phyloP scores from a whole-genome alignment of 495 filamentous ascomycete genomes.

The Trichoderma orchidacearum region DNA sequence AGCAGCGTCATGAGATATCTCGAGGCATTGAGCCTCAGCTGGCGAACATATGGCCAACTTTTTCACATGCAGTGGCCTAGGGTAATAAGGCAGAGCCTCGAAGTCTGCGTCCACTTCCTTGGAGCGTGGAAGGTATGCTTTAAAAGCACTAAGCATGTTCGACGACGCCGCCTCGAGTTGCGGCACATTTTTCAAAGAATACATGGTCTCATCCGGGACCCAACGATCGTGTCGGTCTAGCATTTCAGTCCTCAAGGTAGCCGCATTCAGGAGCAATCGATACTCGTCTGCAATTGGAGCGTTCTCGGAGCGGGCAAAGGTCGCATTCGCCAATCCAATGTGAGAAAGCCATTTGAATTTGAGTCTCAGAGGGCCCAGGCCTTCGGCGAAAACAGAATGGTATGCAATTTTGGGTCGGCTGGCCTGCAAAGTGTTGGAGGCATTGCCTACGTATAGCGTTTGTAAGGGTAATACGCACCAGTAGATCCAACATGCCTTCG shows the following conservation, averaged over 20 bases:
- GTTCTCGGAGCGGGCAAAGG: background rate
- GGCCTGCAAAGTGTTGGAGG: background rate
- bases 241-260: background rate
- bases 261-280: background rate
- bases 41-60: no score
- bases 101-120: background rate
- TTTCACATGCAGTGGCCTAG: no score
- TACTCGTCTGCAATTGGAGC: background rate
- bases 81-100: background rate
- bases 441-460: background rate
- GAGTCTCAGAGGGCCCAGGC: background rate
- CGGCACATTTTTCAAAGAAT: background rate
- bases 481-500: background rate
- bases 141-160: background rate
- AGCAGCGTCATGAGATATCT: no score
- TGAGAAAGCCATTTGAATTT: background rate
- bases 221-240: background rate
- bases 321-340: background rate
- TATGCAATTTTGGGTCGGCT: background rate
- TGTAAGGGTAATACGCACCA: background rate
- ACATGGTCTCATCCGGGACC: background rate
- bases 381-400: background rate
- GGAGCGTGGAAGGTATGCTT: background rate
- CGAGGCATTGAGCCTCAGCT: no score
- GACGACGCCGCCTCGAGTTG: background rate